These are phyloP conservation scores for Tremella mesenterica DNA, from an alignment of 768 basidiomycete species.

Conservation along the genomic window DNA sequence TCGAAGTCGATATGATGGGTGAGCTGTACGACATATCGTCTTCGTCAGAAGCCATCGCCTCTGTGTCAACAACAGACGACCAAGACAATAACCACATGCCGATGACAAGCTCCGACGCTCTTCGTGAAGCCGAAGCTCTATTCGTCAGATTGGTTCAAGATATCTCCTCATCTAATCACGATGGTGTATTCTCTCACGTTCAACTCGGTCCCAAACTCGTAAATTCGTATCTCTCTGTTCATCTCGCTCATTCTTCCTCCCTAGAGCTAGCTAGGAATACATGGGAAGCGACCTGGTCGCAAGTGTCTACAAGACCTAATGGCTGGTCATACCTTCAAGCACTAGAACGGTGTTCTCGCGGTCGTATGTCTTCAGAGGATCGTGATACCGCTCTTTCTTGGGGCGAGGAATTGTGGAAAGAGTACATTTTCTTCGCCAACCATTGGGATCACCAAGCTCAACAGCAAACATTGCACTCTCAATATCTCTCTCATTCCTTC, in stretches of 20 bases:
- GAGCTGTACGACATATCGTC: no score
- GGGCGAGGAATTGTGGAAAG: constrained; percentile 58
- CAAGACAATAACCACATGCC: constrained; percentile 32
- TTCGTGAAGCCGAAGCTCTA: constrained; percentile 60
- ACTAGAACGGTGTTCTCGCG: constrained; percentile 58
- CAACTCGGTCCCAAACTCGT: constrained; percentile 56
- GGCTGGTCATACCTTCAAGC: constrained; percentile 58
- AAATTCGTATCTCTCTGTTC: constrained; percentile 72
- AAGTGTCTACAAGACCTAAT: constrained; percentile 37
- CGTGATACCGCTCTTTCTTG: constrained; percentile 49
- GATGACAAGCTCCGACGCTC: constrained; percentile 61
- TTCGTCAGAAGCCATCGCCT: no score
- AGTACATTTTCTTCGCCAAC: constrained; percentile 49
- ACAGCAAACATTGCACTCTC: no score
- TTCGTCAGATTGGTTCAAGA: constrained; percentile 57
- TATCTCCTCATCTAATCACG: background rate
- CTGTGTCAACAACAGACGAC: background rate
- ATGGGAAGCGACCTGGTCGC: constrained; percentile 47
- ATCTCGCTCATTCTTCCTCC: constrained; percentile 52
- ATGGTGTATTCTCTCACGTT: constrained; percentile 54
- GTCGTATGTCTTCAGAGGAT: constrained; percentile 48
- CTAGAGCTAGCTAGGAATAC: constrained; percentile 51
- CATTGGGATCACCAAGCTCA: background rate
- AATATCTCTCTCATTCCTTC: no score
- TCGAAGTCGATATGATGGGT: no score